phyloP scores from a whole-genome alignment of 305 asterid species.

The Andrographis paniculata region DNA sequence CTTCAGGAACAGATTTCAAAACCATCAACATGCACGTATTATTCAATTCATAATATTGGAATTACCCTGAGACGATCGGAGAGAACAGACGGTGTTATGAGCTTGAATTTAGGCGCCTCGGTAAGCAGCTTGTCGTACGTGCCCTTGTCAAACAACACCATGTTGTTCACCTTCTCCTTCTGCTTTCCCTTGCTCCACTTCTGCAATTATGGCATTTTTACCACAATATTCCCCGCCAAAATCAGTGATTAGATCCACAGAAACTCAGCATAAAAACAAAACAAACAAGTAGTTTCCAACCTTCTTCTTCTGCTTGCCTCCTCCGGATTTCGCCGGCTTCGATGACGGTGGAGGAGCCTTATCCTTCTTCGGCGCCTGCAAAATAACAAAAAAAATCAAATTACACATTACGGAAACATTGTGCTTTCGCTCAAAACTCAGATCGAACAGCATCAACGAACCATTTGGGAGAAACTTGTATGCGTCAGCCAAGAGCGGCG shows the following conservation, averaged over 20 bases:
- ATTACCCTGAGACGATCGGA: slow-evolving; percentile 12
- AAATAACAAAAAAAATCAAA: neutral
- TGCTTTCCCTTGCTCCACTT: slow-evolving; percentile 13
- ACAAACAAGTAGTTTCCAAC: neutral
- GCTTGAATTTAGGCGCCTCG: slow-evolving; percentile 10
- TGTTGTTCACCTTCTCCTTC: slow-evolving; percentile 13
- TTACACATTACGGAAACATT: neutral
- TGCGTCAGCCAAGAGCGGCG: too few species aligned
- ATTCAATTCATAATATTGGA: neutral
- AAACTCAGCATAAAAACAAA: neutral
- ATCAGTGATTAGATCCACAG: neutral
- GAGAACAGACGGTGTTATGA: slow-evolving; percentile 6
- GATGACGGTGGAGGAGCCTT: slow-evolving; percentile 8
- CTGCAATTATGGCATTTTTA: neutral
- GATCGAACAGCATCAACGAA: too few species aligned
- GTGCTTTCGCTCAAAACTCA: neutral
- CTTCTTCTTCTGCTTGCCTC: slow-evolving; percentile 13
- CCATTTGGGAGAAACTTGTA: too few species aligned
- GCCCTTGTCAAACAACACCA: slow-evolving; percentile 9
- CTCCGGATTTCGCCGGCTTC: slow-evolving; percentile 11
- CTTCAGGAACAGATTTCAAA: too few species aligned
- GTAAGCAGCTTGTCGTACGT: slow-evolving; percentile 6
- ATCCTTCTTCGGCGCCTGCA: slow-evolving; percentile 9
- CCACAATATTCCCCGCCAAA: neutral
- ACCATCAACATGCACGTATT: neutral